Conservation (phyloP, 495 filamentous ascomycete species). For the Daldinia loculata region DNA sequence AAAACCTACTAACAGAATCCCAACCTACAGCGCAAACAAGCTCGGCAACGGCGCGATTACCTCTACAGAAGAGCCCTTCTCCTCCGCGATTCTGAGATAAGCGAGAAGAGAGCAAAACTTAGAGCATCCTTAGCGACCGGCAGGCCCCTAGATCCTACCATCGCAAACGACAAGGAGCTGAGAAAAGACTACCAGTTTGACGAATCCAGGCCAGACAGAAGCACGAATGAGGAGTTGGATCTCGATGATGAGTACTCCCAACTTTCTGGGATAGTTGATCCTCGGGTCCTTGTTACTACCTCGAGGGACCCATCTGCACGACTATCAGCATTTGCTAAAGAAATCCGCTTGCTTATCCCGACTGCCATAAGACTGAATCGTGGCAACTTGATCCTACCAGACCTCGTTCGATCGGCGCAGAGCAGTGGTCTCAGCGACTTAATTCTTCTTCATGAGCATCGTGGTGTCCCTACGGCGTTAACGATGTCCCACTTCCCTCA, state of each 20-base stretch:
- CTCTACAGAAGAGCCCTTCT: constrained; percentile 76
- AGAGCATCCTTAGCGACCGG: constrained; percentile 80
- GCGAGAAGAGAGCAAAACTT: constrained; percentile 86
- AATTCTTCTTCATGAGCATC: constrained; percentile 90
- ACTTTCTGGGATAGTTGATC: constrained; percentile 84
- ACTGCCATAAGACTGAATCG: constrained; percentile 91
- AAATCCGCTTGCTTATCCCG: constrained; percentile 89
- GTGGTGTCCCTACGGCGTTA: constrained; percentile 84
- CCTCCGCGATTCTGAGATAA: constrained; percentile 90
- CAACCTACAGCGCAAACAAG: constrained; percentile 67
- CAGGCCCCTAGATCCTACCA: constrained; percentile 84
- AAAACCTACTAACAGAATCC: constrained; percentile 34
- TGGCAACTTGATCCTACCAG: constrained; percentile 86
- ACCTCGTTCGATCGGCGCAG: constrained; percentile 82
- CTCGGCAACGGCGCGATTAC: constrained; percentile 89
- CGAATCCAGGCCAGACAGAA: constrained; percentile 72
- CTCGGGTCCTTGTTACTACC: constrained; percentile 82
- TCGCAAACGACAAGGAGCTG: constrained; percentile 87
- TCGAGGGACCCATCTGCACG: constrained; percentile 86
- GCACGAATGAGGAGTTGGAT: constrained; percentile 70
- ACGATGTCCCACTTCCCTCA: constrained; percentile 89
- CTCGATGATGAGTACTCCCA: constrained; percentile 97
- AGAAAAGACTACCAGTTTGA: constrained; percentile 94
- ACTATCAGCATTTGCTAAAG: constrained; percentile 90
- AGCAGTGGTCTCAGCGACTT: constrained; percentile 82